Conservation (phyloP, 768 basidiomycete species). For the Coprinellus aureogranulatus region DNA sequence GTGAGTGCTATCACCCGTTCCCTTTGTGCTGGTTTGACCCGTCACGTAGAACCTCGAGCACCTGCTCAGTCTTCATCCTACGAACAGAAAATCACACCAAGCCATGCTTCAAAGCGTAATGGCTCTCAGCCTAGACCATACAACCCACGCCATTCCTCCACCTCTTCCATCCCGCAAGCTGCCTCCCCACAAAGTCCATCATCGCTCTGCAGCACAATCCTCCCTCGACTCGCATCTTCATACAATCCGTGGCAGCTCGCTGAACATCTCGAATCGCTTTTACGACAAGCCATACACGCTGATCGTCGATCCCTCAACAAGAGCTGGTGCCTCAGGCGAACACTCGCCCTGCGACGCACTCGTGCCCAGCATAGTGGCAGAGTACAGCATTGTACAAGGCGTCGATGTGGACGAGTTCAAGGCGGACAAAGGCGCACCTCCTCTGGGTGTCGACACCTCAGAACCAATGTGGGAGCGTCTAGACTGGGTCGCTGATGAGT, state of each 20-base stretch:
- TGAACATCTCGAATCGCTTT: constrained; percentile 76
- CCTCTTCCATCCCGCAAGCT: constrained; percentile 15
- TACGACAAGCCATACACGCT: constrained; percentile 86
- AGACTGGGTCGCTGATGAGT: constrained; percentile 72
- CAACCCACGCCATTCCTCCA: constrained; percentile 46
- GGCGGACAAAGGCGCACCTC: constrained; percentile 5
- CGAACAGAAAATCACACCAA: constrained; percentile 59
- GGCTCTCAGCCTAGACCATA: constrained; percentile 77
- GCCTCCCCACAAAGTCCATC: constrained; percentile 18
- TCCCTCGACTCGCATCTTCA: constrained; percentile 71
- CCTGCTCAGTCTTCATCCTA: constrained; percentile 63
- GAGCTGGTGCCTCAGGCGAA: constrained; percentile 86
- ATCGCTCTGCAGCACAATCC: constrained; percentile 34
- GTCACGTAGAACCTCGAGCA: constrained; percentile 62
- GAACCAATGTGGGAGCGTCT: constrained; percentile 55
- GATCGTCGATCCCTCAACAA: constrained; percentile 79
- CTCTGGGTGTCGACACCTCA: not conserved
- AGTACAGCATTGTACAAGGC: constrained; percentile 73
- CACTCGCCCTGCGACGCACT: constrained; percentile 90
- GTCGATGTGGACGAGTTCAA: constrained; percentile 51
- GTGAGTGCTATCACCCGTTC: constrained; percentile 43
- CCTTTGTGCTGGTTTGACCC: not conserved
- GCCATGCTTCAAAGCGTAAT: constrained; percentile 75
- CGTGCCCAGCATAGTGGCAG: constrained; percentile 81
- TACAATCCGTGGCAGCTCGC: constrained; percentile 60